Evolutionary conservation across 495 filamentous ascomycete species (phyloP).

Genomic region (Mytilinidion resinicola): DNA sequence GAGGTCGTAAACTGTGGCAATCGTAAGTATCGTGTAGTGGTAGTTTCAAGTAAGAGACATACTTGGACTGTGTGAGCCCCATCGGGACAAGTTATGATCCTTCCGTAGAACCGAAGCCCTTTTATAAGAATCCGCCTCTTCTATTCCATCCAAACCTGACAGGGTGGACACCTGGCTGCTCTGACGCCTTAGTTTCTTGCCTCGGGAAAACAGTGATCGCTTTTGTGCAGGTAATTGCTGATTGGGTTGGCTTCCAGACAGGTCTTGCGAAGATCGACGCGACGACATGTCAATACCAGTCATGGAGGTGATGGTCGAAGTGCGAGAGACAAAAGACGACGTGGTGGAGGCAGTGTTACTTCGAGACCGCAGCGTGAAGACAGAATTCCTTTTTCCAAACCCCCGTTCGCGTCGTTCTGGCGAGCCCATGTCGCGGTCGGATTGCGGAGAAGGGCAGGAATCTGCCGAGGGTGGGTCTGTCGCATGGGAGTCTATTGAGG

Average conservation of each 20-base stretch:
- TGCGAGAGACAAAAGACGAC: constrained; percentile 18
- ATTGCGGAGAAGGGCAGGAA: constrained; percentile 20
- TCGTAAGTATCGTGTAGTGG: not conserved
- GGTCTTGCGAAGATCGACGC: constrained; percentile 17
- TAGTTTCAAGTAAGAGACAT: not conserved
- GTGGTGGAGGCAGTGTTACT: constrained; percentile 26
- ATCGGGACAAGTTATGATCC: not conserved
- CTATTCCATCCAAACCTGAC: constrained; percentile 2
- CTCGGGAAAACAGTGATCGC: constrained; percentile 17
- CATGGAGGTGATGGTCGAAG: constrained; percentile 8
- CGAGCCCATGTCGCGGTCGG: constrained; percentile 17
- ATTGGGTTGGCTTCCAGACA: constrained; percentile 2
- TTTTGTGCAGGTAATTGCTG: constrained; percentile 10
- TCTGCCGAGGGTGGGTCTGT: constrained; percentile 16
- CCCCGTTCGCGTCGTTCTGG: constrained; percentile 17
- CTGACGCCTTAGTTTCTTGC: constrained; percentile 14
- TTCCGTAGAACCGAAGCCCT: constrained; percentile 22
- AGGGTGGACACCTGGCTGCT: constrained; percentile 12
- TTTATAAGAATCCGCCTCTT: constrained; percentile 16
- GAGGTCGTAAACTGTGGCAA: constrained; percentile 40
- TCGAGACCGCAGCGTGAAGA: constrained; percentile 26
- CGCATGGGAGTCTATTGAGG: constrained; percentile 22
- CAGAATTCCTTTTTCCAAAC: constrained; percentile 22
- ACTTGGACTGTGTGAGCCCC: constrained; percentile 15
- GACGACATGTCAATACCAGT: constrained; percentile 9